Conservation (phyloP, 2,329 filamentous ascomycete genomes). For the Aureobasidium pullulans region DNA sequence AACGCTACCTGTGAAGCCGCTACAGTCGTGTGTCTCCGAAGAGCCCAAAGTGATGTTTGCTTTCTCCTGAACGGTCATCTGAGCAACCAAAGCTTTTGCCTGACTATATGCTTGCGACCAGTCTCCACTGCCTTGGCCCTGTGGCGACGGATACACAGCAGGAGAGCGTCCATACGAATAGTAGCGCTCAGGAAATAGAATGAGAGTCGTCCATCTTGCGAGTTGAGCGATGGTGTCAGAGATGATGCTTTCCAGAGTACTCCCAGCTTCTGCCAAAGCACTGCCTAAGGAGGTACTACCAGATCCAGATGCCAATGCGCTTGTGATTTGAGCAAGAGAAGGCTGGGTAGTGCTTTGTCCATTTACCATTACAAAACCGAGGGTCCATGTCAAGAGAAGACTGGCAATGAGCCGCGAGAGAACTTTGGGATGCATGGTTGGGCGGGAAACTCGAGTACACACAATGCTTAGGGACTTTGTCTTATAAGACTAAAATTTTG, state of each 20-base stretch:
- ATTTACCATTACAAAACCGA: neutral
- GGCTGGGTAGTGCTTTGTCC: neutral
- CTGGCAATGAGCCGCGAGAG: neutral
- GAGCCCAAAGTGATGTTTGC: slow-evolving; percentile 31
- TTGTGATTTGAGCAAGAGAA: neutral
- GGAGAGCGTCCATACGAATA: slow-evolving; percentile 25
- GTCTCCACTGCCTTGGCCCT: slow-evolving; percentile 19
- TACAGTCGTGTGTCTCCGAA: slow-evolving; percentile 21
- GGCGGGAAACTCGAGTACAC: neutral
- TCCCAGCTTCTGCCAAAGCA: neutral
- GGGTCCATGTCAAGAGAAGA: neutral
- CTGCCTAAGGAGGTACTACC: neutral
- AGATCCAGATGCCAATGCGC: neutral
- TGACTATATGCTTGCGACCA: slow-evolving; percentile 35
- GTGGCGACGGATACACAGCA: slow-evolving; percentile 21
- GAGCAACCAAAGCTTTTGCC: slow-evolving; percentile 32
- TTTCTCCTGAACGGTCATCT: slow-evolving; percentile 34
- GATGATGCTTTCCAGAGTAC: neutral
- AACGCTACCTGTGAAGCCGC: slow-evolving; percentile 32
- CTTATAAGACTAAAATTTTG: too few species aligned
- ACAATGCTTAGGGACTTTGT: neutral
- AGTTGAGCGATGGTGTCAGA: neutral
- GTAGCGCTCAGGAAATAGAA: slow-evolving; percentile 19
- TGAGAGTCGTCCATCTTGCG: neutral
- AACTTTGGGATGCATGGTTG: neutral